Base-by-base conservation (phyloP, 176 grass and related monocot genomes). In the Juncus effusus region DNA sequence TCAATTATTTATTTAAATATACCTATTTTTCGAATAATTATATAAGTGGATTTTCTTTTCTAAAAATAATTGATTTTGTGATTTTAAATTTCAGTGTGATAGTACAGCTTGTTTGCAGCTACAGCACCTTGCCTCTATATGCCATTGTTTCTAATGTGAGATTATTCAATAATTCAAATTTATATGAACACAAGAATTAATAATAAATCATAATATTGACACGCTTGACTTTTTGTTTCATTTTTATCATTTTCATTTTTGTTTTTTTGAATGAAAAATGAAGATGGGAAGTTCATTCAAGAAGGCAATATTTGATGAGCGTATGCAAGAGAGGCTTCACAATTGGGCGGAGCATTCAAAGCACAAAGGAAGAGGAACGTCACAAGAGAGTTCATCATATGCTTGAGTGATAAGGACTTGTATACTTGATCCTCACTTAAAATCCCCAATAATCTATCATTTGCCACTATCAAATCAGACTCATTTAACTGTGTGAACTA, bases 71-170 rank as follows among this genome's bases (percentile, higher is more conserved):
- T 47, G 19, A 28, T 47, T 47, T 47, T 47, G 44, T 60, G 1
- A 11, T 64, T 6, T 72, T 41, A 11, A 41, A 2, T 0, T 82
- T 62, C 64, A 93, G 85, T 67, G 78, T 79, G 47, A 16, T 93
- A 16, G 66, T 80, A 13, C 89, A 88, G 62, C 1, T 95, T 7
- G 44, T 86, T 12, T 95, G 85, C 2, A 75, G 77, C 37, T 89
- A 95, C 2, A 89, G 65, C 77, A 89, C 85, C 28, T 63, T 89
- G 13, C 90, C 90, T 10, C 79, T 95, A 5, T 95, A 95, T 14
- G 90, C 82, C 55, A 64, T 95, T 39, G 55, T 95, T 2, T 88
- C 90, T 12, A 85, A 89, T 68, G 90, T 95, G 67, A 79, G 62
- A 67, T 42, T 57, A 10, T 14, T 10, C 13, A 58, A 51, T 28